Evolutionary conservation across 2,329 filamentous ascomycete genomes (phyloP).

Genomic region (Cladophialophora bantiana): DNA sequence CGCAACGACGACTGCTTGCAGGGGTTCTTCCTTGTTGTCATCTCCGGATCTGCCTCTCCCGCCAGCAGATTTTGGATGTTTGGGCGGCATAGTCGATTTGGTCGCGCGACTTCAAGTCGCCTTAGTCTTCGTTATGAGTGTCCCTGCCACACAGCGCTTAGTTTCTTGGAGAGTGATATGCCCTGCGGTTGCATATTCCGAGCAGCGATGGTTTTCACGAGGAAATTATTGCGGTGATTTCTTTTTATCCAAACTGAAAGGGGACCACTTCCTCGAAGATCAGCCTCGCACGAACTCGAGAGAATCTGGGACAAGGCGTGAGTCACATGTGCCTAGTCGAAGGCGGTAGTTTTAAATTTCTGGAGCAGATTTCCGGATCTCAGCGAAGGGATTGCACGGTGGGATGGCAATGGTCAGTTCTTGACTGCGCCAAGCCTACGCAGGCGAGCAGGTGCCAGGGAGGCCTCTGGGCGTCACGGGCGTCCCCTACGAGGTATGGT

Average conservation of each 20-base stretch:
- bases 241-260: not conserved
- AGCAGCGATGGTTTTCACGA: not conserved
- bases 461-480: not conserved
- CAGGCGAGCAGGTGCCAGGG: not conserved
- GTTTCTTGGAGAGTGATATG: not conserved
- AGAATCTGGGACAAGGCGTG: conserved; percentile 7
- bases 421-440: not conserved
- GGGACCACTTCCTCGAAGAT: not conserved
- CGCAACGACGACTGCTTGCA: conserved; percentile 79
- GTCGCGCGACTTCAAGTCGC: not conserved
- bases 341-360: not conserved
- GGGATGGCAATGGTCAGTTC: not conserved
- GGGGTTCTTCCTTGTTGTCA: conserved; percentile 66
- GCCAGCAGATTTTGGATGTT: conserved; percentile 42
- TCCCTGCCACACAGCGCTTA: not conserved
- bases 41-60: conserved; percentile 54
- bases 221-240: not conserved
- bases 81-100: conserved; percentile 36
- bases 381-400: not conserved
- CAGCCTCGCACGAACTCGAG: conserved; percentile 9
- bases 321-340: conserved; percentile 27
- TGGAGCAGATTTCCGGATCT: conserved; percentile 7
- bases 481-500: not conserved
- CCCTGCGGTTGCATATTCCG: conserved; percentile 11
- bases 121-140: conserved; percentile 5